Evolutionary conservation across 345 rosid genomes (phyloP).

Genomic region (Corymbia maculata): DNA sequence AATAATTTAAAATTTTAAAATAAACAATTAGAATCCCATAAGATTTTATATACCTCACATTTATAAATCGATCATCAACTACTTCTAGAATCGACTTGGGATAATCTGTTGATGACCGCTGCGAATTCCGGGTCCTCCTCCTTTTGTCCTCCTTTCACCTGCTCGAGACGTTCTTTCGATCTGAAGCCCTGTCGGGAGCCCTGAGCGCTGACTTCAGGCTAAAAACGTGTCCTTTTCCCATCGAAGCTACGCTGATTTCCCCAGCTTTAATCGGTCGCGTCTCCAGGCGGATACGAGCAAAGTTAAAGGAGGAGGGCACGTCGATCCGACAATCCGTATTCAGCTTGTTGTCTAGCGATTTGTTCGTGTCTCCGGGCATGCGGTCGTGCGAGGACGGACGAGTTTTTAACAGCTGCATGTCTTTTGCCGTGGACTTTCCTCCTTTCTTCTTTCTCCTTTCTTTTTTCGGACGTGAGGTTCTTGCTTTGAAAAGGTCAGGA

Average conservation of each 20-base stretch:
- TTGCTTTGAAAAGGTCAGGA: not conserved
- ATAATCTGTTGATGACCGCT: too few species aligned
- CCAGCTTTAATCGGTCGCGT: not conserved
- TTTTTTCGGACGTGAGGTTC: not conserved
- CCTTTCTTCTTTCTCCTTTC: not conserved
- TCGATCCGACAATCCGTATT: not conserved
- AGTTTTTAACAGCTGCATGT: not conserved
- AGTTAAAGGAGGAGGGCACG: not conserved
- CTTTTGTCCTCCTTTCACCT: not conserved
- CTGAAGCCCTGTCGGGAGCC: not conserved
- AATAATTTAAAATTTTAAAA: too few species aligned
- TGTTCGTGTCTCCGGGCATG: not conserved
- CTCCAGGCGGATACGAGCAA: not conserved
- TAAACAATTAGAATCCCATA: too few species aligned
- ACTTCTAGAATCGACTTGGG: too few species aligned
- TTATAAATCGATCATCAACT: too few species aligned
- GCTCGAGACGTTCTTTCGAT: not conserved
- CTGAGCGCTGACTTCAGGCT: not conserved
- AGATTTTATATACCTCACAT: too few species aligned
- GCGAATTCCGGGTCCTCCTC: not conserved
- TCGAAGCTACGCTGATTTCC: not conserved
- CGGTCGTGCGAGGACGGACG: not conserved
- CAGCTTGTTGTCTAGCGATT: not conserved
- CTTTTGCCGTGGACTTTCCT: not conserved
- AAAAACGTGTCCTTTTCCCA: not conserved